Evolutionary conservation across 2,329 filamentous ascomycete species (phyloP), one percentile per base, ranked within the genome.

Genomic region (Fusarium foetens): DNA sequence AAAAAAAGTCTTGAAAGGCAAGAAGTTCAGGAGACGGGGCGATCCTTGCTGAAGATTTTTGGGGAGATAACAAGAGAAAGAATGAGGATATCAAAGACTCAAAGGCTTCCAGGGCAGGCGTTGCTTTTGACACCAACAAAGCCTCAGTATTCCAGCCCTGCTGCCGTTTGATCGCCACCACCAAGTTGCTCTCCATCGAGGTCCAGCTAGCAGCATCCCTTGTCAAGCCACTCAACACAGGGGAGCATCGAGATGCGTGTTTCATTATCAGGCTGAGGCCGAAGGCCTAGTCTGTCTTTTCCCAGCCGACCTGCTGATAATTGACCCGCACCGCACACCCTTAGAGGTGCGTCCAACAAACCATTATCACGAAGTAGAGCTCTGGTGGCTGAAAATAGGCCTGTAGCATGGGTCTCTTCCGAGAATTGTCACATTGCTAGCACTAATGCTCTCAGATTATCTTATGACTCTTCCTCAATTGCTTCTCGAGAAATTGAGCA

Each of bases 151-250:
- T 23, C 25, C 21, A 10, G 19, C 14, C 35, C 8, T 33, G 10
- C 43, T 42, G 21, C 25, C 35, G 16, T 33, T 8, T 27, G 27
- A 38, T 38, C 29, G 35, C 13, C 49, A 31, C 48, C 38, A 7
- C 31, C 9, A 12, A 11, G 49, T 61, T 46, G 23, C 33, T 41
- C 38, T 42, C 23, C 19, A 35, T 51, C 14, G 8, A 16, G 29
- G n/a, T 17, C 29, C 49, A 38, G 43, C 63, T 55, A 25, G 21
- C 33, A 25, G 13, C 42, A 51, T 21, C 25, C 61, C 68, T 43
- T 66, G 42, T 52, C 41, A 66, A 70, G 68, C 68, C 68, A 70
- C 66, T 55, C 31, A 52, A n/a, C 61, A 29, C 36, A 13, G 19
- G 25, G 10, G 31, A 39, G 9, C n/a, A 58, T 29, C 25, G 25